Conservation (phyloP, 78 protist species). For the Protostelium mycophagum region DNA sequence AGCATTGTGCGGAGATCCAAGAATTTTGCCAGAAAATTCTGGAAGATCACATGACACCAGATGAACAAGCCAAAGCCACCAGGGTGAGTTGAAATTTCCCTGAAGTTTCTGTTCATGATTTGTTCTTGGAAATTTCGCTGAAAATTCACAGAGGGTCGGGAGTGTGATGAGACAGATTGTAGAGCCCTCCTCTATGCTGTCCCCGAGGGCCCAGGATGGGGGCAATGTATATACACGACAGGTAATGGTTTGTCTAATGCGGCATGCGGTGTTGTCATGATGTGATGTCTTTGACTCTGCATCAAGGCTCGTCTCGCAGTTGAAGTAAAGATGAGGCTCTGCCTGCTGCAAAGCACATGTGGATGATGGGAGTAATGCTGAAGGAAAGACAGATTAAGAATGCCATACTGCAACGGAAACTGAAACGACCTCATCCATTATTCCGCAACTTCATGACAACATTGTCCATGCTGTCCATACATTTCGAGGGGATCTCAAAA, state of each 20-base stretch:
- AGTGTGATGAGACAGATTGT: neutral
- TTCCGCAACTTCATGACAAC: neutral
- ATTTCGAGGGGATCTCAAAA: neutral
- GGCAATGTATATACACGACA: neutral
- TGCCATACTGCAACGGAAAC: neutral
- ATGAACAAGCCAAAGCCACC: neutral
- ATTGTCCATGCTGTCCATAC: neutral
- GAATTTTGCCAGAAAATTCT: neutral
- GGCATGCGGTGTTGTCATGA: too few species aligned
- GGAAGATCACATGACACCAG: neutral
- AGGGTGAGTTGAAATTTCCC: too few species aligned
- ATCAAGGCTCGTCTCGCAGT: too few species aligned
- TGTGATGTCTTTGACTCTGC: too few species aligned
- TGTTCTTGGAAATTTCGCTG: too few species aligned
- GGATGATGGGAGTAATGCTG: too few species aligned
- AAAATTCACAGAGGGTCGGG: neutral
- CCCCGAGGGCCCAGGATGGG: neutral
- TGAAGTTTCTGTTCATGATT: too few species aligned
- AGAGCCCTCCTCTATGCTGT: neutral
- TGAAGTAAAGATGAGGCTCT: too few species aligned
- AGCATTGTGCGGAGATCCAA: neutral
- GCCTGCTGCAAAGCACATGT: too few species aligned
- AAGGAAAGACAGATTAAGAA: neutral
- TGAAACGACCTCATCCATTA: neutral
- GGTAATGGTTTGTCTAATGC: too few species aligned